Conservation (phyloP, 768 basidiomycete genomes). For the Amanita brunnescens region DNA sequence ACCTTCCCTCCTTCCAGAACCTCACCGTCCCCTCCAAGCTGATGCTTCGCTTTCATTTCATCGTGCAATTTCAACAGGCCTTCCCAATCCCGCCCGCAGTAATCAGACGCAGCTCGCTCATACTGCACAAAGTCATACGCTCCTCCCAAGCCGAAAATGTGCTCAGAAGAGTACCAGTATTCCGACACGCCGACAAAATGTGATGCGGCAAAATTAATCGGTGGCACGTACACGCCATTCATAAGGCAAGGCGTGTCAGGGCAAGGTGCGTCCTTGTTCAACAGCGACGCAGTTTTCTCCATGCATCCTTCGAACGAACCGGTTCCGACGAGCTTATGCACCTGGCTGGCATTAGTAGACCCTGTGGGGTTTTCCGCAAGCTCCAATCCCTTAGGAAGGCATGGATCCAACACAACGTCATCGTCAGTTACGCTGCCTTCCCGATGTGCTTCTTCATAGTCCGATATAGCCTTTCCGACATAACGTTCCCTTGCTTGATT, state of each 20-base stretch:
- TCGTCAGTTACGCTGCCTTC: constrained; percentile 21
- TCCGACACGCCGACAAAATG: constrained; percentile 97
- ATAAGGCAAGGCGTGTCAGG: constrained; percentile 82
- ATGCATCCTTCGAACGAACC: constrained; percentile 89
- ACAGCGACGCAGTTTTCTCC: constrained; percentile 56
- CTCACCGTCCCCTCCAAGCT: constrained; percentile 57
- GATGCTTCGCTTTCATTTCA: constrained; percentile 34
- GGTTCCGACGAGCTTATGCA: constrained; percentile 69
- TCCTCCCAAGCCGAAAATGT: constrained; percentile 91
- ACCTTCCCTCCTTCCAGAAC: constrained; percentile 50
- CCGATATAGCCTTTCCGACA: constrained; percentile 55
- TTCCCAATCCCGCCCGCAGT: constrained; percentile 75
- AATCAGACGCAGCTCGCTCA: constrained; percentile 83
- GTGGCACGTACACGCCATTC: constrained; percentile 89
- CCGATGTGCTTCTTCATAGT: constrained; percentile 38
- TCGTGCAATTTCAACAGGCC: constrained; percentile 66
- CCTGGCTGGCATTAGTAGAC: constrained; percentile 34
- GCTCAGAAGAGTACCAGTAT: constrained; percentile 99
- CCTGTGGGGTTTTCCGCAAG: constrained; percentile 47
- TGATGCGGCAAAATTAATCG: constrained; percentile 88
- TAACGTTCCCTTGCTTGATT: constrained; percentile 96
- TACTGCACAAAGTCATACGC: constrained; percentile 95
- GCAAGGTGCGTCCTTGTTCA: constrained; percentile 83
- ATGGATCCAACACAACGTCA: constrained; percentile 67
- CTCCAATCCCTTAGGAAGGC: constrained; percentile 70